Percentiles rank a stretch among this genome's conserved stretches.
These are phyloP conservation scores for Blepharisma japonicum DNA, from an alignment of 73 alveolate species.

Conservation along the genomic window DNA sequence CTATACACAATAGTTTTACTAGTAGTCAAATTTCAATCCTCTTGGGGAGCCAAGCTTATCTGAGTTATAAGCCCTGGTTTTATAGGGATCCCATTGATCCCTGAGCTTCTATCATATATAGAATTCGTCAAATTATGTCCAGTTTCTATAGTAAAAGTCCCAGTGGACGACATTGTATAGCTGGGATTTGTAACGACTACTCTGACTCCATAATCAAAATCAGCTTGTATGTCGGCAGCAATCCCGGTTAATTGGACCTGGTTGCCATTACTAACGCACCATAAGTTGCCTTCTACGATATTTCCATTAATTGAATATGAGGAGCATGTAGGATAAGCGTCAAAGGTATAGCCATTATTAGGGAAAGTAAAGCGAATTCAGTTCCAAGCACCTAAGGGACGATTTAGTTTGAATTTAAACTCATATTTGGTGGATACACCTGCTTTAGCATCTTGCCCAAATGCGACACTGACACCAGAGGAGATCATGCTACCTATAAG, in stretches of 20 bases:
- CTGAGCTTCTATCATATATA: constrained; percentile 43
- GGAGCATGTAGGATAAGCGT: constrained; percentile 34
- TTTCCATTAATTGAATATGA: constrained; percentile 31
- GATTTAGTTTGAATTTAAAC: constrained; percentile 38
- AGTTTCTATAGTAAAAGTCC: constrained; percentile 37
- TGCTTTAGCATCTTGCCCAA: constrained; percentile 34
- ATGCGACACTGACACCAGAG: constrained; percentile 29
- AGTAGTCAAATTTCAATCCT: constrained; percentile 17
- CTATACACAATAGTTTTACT: constrained; percentile 21
- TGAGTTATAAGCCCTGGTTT: constrained; percentile 39
- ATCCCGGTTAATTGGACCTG: constrained; percentile 43
- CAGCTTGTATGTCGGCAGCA: constrained; percentile 23
- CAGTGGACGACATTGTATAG: constrained; percentile 38
- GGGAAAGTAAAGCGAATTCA: constrained; percentile 45
- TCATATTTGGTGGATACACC: constrained; percentile 42
- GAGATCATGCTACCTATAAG: constrained; percentile 34
- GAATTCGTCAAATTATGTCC: constrained; percentile 40
- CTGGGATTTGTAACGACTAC: constrained; percentile 45
- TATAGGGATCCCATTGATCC: constrained; percentile 43
- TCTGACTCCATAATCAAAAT: constrained; percentile 31
- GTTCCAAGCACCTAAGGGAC: constrained; percentile 30
- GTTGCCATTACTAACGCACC: constrained; percentile 11
- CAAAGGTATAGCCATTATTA: constrained; percentile 30
- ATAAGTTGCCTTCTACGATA: constrained; percentile 26
- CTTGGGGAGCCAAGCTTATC: constrained; percentile 31